These are phyloP conservation scores for Theobroma grandiflorum DNA, from an alignment of 441 rosid species.

Conservation along the genomic window DNA sequence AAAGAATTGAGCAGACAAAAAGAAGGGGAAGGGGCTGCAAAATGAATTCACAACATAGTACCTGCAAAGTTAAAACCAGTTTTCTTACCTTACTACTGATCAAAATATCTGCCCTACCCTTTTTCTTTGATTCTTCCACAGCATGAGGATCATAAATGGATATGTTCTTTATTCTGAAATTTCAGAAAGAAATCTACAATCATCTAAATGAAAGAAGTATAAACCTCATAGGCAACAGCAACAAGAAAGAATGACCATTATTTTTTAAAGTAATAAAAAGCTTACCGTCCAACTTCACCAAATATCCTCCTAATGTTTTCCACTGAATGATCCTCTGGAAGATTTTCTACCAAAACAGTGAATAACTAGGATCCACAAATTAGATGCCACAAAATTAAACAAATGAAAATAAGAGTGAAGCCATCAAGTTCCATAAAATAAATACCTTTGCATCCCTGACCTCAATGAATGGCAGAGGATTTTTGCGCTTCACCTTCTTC, in stretches of 20 bases:
- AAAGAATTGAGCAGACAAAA: not conserved
- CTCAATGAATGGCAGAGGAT: conserved; percentile 69
- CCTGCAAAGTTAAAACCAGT: not conserved
- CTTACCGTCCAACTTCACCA: conserved; percentile 85
- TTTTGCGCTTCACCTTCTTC: conserved; percentile 81
- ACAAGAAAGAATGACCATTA: not conserved
- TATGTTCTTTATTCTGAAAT: conserved; percentile 63
- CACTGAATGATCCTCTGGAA: conserved; percentile 88
- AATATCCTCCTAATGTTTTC: conserved; percentile 71
- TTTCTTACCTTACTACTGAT: conserved; percentile 69
- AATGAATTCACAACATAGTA: not conserved
- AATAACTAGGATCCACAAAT: conserved; percentile 63
- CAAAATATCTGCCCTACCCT: conserved; percentile 55
- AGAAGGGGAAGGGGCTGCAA: not conserved
- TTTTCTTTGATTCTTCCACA: conserved; percentile 63
- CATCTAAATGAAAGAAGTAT: conserved; percentile 21
- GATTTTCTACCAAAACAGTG: conserved; percentile 94
- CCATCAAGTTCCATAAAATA: conserved; percentile 30
- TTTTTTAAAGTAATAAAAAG: conserved; percentile 11
- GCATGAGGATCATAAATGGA: conserved; percentile 65
- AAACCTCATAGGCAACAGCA: conserved; percentile 26
- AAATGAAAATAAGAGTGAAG: not conserved
- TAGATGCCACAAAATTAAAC: conserved; percentile 35
- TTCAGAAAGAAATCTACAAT: conserved; percentile 14
- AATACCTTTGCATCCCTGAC: conserved; percentile 82